phyloP scores from a whole-genome alignment of 2,329 filamentous ascomycete species.

The Claviceps maximensis region DNA sequence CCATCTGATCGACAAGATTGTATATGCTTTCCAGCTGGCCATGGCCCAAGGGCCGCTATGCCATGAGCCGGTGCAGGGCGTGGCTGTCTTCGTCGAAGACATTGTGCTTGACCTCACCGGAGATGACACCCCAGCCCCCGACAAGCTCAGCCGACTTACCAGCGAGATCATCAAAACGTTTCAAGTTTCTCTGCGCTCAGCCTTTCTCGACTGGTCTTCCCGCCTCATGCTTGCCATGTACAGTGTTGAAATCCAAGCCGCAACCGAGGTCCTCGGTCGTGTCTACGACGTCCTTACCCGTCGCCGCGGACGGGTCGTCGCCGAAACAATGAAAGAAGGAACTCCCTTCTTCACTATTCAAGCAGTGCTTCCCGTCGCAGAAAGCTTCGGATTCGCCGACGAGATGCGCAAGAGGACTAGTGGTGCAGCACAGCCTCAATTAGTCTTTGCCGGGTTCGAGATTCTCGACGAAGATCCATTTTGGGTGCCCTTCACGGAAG shows the following conservation, averaged over 20 bases:
- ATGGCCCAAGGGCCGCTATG: constrained; percentile 83
- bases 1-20: constrained; percentile 79
- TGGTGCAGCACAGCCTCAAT: constrained; percentile 80
- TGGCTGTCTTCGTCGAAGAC: constrained; percentile 82
- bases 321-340: constrained; percentile 85
- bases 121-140: constrained; percentile 43
- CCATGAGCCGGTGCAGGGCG: constrained; percentile 82
- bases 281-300: constrained; percentile 98
- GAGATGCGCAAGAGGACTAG: constrained; percentile 92
- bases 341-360: constrained; percentile 94
- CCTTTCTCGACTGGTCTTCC: constrained; percentile 90
- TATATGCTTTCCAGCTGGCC: constrained; percentile 87
- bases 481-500: constrained; percentile 94
- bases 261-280: constrained; percentile 84
- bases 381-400: constrained; percentile 91
- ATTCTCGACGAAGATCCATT: constrained; percentile 91
- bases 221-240: constrained; percentile 97
- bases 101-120: constrained; percentile 46
- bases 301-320: constrained; percentile 75
- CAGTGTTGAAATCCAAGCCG: constrained; percentile 91
- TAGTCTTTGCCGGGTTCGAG: constrained; percentile 88
- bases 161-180: constrained; percentile 88
- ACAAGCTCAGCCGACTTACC: constrained; percentile 67
- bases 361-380: constrained; percentile 76
- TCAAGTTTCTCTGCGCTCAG: constrained; percentile 68